phyloP scores from a whole-genome alignment of 371 early-diverging fungal species.

The Smittium mucronatum region DNA sequence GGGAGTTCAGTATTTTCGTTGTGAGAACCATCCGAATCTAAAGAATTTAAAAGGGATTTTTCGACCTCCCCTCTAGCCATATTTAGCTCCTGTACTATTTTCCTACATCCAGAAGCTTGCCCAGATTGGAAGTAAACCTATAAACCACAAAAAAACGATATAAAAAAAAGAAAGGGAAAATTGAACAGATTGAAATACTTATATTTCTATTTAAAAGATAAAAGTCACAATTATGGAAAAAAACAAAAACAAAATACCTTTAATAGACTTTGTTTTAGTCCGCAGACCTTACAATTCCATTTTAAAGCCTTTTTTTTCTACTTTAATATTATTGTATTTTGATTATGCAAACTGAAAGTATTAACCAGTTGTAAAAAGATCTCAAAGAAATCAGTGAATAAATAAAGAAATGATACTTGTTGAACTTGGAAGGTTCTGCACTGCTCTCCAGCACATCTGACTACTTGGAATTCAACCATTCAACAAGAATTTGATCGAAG shows the following conservation, averaged over 20 bases:
- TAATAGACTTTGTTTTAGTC: conserved; percentile 9
- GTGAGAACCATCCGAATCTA: not conserved
- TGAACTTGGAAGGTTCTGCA: conserved; percentile 9
- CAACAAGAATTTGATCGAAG: not conserved
- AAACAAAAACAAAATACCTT: too few relatives aligned
- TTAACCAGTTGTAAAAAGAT: not conserved
- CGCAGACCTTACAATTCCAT: conserved; percentile 10
- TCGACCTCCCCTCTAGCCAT: conserved; percentile 2
- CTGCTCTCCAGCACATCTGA: conserved; percentile 5
- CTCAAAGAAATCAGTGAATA: not conserved
- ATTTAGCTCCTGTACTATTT: conserved; percentile 1
- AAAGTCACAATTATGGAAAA: too few relatives aligned
- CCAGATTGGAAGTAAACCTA: conserved; percentile 9
- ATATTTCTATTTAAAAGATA: too few relatives aligned
- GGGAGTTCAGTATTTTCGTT: not conserved
- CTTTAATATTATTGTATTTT: not conserved
- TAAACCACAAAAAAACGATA: not conserved
- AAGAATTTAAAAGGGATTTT: not conserved
- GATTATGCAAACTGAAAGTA: not conserved
- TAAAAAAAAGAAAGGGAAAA: not conserved
- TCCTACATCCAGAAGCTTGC: conserved; percentile 4
- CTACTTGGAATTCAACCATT: conserved; percentile 8
- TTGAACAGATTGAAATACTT: too few relatives aligned
- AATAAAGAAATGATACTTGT: conserved; percentile 1
- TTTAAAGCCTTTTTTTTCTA: conserved; percentile 7